Evolutionary conservation across 352 stramenopile genomes (phyloP).

Genomic region (Globisporangium iwayamae): DNA sequence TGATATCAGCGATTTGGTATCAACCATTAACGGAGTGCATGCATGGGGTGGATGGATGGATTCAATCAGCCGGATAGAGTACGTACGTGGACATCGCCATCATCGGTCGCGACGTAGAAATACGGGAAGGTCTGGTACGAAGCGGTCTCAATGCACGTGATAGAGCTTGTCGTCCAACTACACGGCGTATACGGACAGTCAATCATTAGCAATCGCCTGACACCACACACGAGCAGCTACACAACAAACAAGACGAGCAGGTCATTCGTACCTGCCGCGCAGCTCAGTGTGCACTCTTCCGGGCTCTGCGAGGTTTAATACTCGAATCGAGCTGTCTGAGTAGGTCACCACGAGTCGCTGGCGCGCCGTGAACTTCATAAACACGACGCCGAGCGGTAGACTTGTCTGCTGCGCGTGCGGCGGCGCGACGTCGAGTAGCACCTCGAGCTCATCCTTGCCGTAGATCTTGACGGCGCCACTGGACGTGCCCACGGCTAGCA

Average conservation of each 20-base stretch:
- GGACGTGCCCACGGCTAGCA: slow-evolving; percentile 66
- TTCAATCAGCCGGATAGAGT: background rate
- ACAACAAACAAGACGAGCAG: background rate
- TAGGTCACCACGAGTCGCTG: slow-evolving; percentile 64
- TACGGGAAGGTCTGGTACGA: slow-evolving; percentile 52
- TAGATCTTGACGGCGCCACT: slow-evolving; percentile 68
- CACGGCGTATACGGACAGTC: background rate
- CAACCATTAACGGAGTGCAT: no score
- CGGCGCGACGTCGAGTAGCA: slow-evolving; percentile 41
- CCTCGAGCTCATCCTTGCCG: slow-evolving; percentile 53
- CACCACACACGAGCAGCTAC: background rate
- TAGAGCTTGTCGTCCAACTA: slow-evolving; percentile 66
- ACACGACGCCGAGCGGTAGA: slow-evolving; percentile 39
- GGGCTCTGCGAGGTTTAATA: slow-evolving; percentile 44
- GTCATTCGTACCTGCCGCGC: slow-evolving; percentile 15
- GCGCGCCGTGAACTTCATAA: slow-evolving; percentile 61
- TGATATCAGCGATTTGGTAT: background rate
- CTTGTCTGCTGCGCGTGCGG: slow-evolving; percentile 25
- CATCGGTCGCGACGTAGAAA: slow-evolving; percentile 71
- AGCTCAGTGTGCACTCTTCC: slow-evolving; percentile 22
- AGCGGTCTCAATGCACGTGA: slow-evolving; percentile 68
- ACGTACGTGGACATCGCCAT: slow-evolving; percentile 53
- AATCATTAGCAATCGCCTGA: background rate
- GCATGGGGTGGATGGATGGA: background rate
- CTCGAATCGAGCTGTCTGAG: slow-evolving; percentile 57